These are phyloP conservation scores for Rhynchosporium agropyri DNA, from an alignment of 2,329 filamentous ascomycete genomes.

Conservation along the genomic window DNA sequence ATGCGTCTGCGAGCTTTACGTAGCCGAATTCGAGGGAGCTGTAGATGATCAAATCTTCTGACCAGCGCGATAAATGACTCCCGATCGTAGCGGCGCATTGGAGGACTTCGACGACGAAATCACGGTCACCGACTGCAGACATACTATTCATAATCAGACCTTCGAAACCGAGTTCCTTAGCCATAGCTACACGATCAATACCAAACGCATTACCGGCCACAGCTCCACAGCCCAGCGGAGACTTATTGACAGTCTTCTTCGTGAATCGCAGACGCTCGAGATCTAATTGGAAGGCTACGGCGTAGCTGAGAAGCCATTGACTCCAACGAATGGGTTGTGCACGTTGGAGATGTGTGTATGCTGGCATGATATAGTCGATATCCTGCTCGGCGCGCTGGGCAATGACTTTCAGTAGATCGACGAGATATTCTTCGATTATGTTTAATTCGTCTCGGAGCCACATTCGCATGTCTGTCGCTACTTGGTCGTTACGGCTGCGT, in stretches of 20 bases:
- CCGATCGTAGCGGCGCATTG: slow-evolving; percentile 54
- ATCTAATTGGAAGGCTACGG: slow-evolving; percentile 70
- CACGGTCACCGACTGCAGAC: slow-evolving; percentile 46
- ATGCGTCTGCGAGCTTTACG: slow-evolving; percentile 75
- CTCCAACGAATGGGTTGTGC: slow-evolving; percentile 79
- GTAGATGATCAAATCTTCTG: slow-evolving; percentile 87
- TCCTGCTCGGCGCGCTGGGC: slow-evolving; percentile 71
- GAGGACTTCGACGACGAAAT: slow-evolving; percentile 81
- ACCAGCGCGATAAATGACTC: slow-evolving; percentile 51
- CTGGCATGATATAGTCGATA: slow-evolving; percentile 71
- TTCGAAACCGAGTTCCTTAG: slow-evolving; percentile 79
- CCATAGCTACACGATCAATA: slow-evolving; percentile 79
- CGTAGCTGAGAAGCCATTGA: slow-evolving; percentile 80
- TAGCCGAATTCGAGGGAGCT: slow-evolving; percentile 71
- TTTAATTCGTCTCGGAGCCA: slow-evolving; percentile 80
- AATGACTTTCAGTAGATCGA: slow-evolving; percentile 70
- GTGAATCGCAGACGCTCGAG: slow-evolving; percentile 68
- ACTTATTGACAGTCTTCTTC: slow-evolving; percentile 41
- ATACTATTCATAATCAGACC: slow-evolving; percentile 53
- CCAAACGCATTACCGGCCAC: slow-evolving; percentile 81
- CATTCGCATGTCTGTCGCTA: slow-evolving; percentile 86
- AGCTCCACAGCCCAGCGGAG: slow-evolving; percentile 50
- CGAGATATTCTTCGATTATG: slow-evolving; percentile 68
- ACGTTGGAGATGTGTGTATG: slow-evolving; percentile 85
- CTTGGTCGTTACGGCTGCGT: slow-evolving; percentile 86